Evolutionary conservation across 1,139 yeast genomes (phyloP).

Genomic region (Taphrina sp.): DNA sequence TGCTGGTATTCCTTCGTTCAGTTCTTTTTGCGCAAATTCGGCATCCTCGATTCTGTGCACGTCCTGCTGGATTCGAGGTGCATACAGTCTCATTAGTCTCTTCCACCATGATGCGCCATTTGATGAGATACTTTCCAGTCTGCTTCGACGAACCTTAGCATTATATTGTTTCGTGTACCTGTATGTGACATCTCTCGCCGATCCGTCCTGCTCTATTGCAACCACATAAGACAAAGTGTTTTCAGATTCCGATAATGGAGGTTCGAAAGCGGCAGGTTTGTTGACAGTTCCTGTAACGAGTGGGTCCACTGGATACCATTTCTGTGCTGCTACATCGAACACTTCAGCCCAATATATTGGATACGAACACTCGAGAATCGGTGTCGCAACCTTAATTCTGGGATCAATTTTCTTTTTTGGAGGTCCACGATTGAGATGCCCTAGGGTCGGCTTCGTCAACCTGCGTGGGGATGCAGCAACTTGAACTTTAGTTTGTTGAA

Average conservation of each 20-base stretch:
- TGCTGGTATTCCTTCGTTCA: slow-evolving; percentile 83
- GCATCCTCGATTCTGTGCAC: slow-evolving; percentile 68
- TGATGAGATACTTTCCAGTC: slow-evolving; percentile 61
- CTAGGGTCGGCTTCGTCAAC: slow-evolving; percentile 22
- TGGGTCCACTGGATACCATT: slow-evolving; percentile 88
- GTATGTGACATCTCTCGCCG: slow-evolving; percentile 78
- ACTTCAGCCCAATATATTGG: slow-evolving; percentile 95
- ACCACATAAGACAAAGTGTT: slow-evolving; percentile 71
- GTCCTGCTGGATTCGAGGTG: slow-evolving; percentile 39
- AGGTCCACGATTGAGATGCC: not conserved
- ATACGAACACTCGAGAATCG: slow-evolving; percentile 45
- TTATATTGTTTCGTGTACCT: slow-evolving; percentile 71
- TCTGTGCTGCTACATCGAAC: slow-evolving; percentile 70
- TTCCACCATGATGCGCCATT: slow-evolving; percentile 64
- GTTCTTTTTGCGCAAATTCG: slow-evolving; percentile 65
- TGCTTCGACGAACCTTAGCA: slow-evolving; percentile 69
- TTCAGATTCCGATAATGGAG: slow-evolving; percentile 60
- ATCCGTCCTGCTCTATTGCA: slow-evolving; percentile 67
- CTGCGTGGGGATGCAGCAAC: not conserved
- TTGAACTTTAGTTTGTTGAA: too few relatives aligned
- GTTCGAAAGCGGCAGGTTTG: slow-evolving; percentile 74
- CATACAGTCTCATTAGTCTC: slow-evolving; percentile 44
- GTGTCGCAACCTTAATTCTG: slow-evolving; percentile 3
- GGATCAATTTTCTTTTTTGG: slow-evolving; percentile 3
- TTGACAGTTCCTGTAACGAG: slow-evolving; percentile 64